A percentile compares a stretch with the other conserved stretches of the same genome.
These are phyloP conservation scores for Trichoderma harzianum DNA, from an alignment of 2,329 filamentous ascomycete genomes.

Conservation along the genomic window DNA sequence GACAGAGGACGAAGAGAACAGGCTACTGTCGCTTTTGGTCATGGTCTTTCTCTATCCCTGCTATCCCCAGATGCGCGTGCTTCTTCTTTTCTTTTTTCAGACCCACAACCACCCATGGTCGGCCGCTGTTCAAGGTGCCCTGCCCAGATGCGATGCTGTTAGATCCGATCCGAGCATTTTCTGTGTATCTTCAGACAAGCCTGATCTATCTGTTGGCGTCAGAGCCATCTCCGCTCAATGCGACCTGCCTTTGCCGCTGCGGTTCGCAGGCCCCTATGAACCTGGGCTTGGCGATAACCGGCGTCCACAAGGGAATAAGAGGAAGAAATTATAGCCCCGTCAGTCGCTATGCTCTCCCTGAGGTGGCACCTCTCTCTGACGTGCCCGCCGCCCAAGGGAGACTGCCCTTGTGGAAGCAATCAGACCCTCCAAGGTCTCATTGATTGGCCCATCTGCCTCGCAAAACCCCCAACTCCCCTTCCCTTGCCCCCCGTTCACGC, in stretches of 20 bases:
- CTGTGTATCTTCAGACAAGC: conserved; percentile 1
- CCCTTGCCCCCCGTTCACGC: conserved; percentile 6
- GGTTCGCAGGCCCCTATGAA: conserved; percentile 1
- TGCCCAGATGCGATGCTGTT: conserved; percentile 11
- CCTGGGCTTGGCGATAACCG: conserved; percentile 9
- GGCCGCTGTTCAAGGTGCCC: conserved; percentile 10
- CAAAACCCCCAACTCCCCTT: conserved; percentile 6
- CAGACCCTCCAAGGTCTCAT: not conserved
- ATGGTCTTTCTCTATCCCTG: conserved; percentile 17
- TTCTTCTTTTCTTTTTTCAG: conserved; percentile 15
- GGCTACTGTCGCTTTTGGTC: not conserved
- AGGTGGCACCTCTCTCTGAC: conserved; percentile 17
- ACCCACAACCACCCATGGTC: conserved; percentile 15
- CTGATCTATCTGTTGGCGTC: conserved; percentile 12
- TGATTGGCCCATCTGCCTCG: conserved; percentile 9
- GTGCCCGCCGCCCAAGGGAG: conserved; percentile 20
- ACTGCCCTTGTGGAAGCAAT: conserved; percentile 14
- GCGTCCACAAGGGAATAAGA: not conserved
- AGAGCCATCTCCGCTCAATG: conserved; percentile 8
- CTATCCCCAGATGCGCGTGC: conserved; percentile 21
- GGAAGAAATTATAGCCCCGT: not conserved
- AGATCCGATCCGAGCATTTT: conserved; percentile 14
- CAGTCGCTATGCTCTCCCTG: not conserved
- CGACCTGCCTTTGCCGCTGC: conserved; percentile 14
- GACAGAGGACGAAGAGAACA: conserved; percentile 5